phyloP scores from a whole-genome alignment of 306 rosid species.

The Albizia julibrissin region DNA sequence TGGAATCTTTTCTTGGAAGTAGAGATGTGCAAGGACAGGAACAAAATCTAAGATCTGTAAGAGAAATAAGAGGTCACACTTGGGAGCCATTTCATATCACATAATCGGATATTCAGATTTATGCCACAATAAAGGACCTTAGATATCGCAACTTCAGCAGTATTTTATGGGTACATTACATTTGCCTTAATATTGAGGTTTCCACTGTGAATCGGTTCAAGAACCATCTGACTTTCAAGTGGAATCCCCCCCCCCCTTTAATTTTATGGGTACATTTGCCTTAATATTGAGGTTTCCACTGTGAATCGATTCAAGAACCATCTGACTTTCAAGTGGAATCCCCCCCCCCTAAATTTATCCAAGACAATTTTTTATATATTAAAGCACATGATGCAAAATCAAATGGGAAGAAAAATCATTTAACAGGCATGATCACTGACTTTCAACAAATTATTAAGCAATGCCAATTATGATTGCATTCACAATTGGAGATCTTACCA shows the following conservation, averaged over 20 bases:
- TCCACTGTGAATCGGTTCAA: constrained; percentile 13
- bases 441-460: constrained; percentile 4
- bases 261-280: neutral
- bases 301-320: constrained; percentile 17
- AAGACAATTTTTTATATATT: neutral
- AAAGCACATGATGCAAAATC: constrained; percentile 22
- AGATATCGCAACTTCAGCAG: constrained; percentile 12
- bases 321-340: neutral
- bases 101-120: constrained; percentile 1
- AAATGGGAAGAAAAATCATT: neutral
- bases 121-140: neutral
- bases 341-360: neutral
- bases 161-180: neutral
- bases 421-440: constrained; percentile 14
- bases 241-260: neutral
- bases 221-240: neutral
- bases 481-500: constrained; percentile 61
- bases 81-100: constrained; percentile 8
- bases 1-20: constrained; percentile 74
- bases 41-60: constrained; percentile 84
- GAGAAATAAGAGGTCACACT: constrained; percentile 24
- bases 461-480: neutral
- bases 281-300: constrained; percentile 8
- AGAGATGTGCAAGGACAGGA: constrained; percentile 64
- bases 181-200: neutral